These are phyloP conservation scores for Coniochaeta ligniaria DNA, from an alignment of 2,329 filamentous ascomycete genomes.

Conservation along the genomic window DNA sequence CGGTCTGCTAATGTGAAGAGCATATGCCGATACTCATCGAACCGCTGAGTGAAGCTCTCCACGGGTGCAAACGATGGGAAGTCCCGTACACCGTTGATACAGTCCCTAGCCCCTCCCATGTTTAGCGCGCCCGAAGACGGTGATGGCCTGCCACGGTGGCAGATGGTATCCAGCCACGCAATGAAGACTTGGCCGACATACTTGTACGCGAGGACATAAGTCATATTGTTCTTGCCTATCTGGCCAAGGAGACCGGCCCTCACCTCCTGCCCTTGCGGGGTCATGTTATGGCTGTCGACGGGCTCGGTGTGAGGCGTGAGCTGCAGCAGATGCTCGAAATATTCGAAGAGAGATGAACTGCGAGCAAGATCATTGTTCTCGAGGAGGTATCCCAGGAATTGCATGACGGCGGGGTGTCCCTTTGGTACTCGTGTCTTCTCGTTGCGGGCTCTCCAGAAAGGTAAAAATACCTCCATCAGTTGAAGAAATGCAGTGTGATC, in stretches of 20 bases:
- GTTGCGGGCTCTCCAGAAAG: not conserved
- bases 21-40: not conserved
- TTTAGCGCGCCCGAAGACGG: not conserved
- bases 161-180: not conserved
- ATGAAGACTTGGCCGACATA: not conserved
- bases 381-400: not conserved
- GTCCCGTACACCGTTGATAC: not conserved
- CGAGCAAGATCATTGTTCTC: not conserved
- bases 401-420: not conserved
- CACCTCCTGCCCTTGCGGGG: not conserved
- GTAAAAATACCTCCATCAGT: not conserved
- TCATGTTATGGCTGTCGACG: not conserved
- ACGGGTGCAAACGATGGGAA: not conserved
- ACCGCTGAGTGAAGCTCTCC: not conserved
- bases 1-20: not conserved
- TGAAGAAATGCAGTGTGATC: not conserved
- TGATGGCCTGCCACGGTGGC: not conserved
- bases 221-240: not conserved
- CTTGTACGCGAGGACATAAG: not conserved
- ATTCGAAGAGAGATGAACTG: not conserved
- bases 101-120: not conserved
- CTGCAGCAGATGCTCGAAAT: not conserved
- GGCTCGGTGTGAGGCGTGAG: not conserved
- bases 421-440: not conserved
- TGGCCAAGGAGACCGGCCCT: not conserved